These are phyloP conservation scores for Lipomyces kockii DNA, from an alignment of 805 yeast genomes.

Conservation along the genomic window DNA sequence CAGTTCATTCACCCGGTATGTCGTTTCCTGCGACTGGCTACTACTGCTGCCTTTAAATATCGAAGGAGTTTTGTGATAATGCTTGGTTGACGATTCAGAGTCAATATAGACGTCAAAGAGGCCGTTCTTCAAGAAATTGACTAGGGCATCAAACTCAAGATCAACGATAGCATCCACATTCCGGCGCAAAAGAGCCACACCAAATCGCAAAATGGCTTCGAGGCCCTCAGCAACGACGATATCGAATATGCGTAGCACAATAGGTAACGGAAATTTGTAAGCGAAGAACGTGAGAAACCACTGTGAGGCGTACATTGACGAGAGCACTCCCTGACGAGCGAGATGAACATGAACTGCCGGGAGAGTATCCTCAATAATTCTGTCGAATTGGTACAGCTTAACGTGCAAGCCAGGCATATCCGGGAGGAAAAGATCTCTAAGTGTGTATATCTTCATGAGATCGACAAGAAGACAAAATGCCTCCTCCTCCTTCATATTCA, in stretches of 20 bases:
- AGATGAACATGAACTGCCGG: constrained; percentile 79
- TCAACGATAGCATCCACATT: constrained; percentile 63
- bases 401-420: constrained; percentile 94
- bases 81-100: constrained; percentile 28
- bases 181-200: constrained; percentile 74
- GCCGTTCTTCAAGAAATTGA: constrained; percentile 77
- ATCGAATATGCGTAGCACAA: constrained; percentile 87
- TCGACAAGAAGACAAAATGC: constrained; percentile 80
- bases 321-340: constrained; percentile 80
- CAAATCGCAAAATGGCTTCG: constrained; percentile 83
- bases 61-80: constrained; percentile 17
- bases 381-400: constrained; percentile 85
- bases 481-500: constrained; percentile 81
- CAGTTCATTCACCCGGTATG: constrained; percentile 71
- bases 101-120: constrained; percentile 72
- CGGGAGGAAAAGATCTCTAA: constrained; percentile 77
- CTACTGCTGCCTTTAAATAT: constrained; percentile 32
- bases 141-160: constrained; percentile 73
- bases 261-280: constrained; percentile 87
- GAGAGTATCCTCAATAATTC: constrained; percentile 74
- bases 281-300: constrained; percentile 97
- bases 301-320: constrained; percentile 96
- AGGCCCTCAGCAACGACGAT: constrained; percentile 88
- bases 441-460: constrained; percentile 82
- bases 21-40: constrained; percentile 28